Evolutionary conservation across 805 yeast species (phyloP), one percentile per base, ranked within the genome.

Genomic region (Pichia exigua): DNA sequence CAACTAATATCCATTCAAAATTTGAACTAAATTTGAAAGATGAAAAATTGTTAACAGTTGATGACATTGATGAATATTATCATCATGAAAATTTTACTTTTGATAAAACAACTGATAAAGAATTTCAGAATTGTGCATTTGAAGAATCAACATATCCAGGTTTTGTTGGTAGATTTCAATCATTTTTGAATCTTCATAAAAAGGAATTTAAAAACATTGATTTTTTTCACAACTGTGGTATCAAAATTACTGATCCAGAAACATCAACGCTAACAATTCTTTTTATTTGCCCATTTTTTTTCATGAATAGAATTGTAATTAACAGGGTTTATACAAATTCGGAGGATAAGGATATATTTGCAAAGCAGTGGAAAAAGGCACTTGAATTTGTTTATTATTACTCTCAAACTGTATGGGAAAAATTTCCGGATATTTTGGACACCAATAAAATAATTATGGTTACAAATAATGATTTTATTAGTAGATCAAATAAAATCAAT

Each of bases 261-360:
- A 32, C 38, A 13, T 32, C 38, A 3, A 4, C 39, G 10, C 4
- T n/a, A 27, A 45, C 52, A 24, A 28, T 50, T 13, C 26, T 52
- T 17, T 48, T 52, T 18, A 9, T 49, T 12, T 38, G 42, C 22
- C 50, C 52, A 8, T 45, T 48, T 35, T 48, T 52, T 28, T 17
- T 41, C 30, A 44, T 48, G 12, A 26, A 27, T 13, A 42, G 42
- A 8, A 4, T 48, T 12, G 41, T 39, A 11, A 40, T 52, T 17
- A 46, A 49, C 27, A 45, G 55, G 39, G 39, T 52, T 12, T 48
- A n/a, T 15, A 35, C 55, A 8, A 40, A 26, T 38, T 42, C 44
- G 12, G 13, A 38, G 11, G 11, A 41, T 13, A 39, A 17, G 13
- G 43, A 22, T 4, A 27, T 17, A 2, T 42, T 48, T 9, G 18